phyloP scores from a whole-genome alignment of 345 rosid species.

The Bretschneidera sinensis region DNA sequence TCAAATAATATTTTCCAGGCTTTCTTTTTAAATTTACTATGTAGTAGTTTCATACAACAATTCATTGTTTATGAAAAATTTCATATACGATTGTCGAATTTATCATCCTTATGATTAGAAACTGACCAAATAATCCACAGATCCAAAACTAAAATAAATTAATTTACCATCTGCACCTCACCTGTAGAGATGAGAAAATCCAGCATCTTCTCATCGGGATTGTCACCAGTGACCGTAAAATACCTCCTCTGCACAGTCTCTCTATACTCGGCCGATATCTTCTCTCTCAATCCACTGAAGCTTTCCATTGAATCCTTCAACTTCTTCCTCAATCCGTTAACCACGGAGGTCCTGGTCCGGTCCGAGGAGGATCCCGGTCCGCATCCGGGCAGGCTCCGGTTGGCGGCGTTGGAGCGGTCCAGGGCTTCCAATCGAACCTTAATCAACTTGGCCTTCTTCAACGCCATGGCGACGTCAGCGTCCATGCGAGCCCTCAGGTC shows the following conservation, averaged over 20 bases:
- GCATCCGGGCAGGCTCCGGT: constrained; percentile 67
- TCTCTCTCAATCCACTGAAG: constrained; percentile 61
- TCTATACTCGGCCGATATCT: constrained; percentile 70
- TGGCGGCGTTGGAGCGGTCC: constrained; percentile 84
- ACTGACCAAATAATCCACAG: too few species aligned
- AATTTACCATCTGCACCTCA: constrained; percentile 6
- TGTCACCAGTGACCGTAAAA: constrained; percentile 88
- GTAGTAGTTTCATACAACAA: too few species aligned
- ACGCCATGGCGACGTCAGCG: constrained; percentile 63
- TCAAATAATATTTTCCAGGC: too few species aligned
- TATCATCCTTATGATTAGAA: too few species aligned
- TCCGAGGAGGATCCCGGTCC: constrained; percentile 93
- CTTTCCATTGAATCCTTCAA: constrained; percentile 86
- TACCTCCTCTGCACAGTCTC: constrained; percentile 95
- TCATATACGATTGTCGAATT: too few species aligned
- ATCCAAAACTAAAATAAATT: too few species aligned
- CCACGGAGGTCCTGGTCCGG: constrained; percentile 73
- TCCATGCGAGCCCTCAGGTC: constrained; percentile 82
- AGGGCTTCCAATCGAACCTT: constrained; percentile 81
- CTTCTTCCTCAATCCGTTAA: constrained; percentile 90
- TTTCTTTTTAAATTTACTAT: too few species aligned
- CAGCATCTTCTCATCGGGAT: constrained; percentile 70
- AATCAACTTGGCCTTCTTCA: constrained; percentile 77
- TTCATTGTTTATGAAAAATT: too few species aligned
- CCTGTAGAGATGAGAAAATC: constrained; percentile 93